Base-by-base conservation (phyloP, 1,284 basidiomycete species). In the Ganoderma multipileum region DNA sequence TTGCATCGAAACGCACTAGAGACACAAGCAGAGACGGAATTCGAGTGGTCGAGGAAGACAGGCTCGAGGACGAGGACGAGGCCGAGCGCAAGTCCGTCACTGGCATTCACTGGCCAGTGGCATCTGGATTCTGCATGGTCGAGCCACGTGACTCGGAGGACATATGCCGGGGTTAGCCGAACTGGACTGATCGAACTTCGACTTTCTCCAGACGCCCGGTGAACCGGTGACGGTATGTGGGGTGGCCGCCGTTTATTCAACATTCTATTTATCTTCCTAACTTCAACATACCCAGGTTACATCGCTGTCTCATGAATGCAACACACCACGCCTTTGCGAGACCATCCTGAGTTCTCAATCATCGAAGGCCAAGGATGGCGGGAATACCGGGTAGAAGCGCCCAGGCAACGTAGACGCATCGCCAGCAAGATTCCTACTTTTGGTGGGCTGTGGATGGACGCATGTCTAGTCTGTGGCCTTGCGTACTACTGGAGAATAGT, bases 341-440 rank as follows among this genome's bases (percentile, higher is more conserved):
- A 81, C 65, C 80, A 88, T 74, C 89, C 89, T 66, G 85, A 91
- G 74, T 82, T 90, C 68, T 80, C 81, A 12, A 74, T 90, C 57
- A 74, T 85, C 55, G 77, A 83, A 44, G 81, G 78, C 60, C 81
- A 81, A 18, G 85, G 83, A 70, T 82, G 78, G 71, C 70, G 71
- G 55, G 89, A 91, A 75, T 91, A 87, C 71, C 81, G 85, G 61
- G 82, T 91, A 41, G 84, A 87, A 68, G 84, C 87, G 67, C 83
- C 82, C 81, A 79, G 76, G 14, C 69, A 83, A 38, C 79, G 81
- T 42, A 81, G 81, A 44, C 79, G 85, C 75, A 84, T 83, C 5
- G 81, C 76, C 63, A 76, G 80, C 16, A 77, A 72, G 81, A 33
- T 76, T 67, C 14, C 77, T 79, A 14, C 72, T 77, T 63, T 76